Base-by-base conservation (phyloP, 2,329 filamentous ascomycete species). In the Calonectria leucothoes region DNA sequence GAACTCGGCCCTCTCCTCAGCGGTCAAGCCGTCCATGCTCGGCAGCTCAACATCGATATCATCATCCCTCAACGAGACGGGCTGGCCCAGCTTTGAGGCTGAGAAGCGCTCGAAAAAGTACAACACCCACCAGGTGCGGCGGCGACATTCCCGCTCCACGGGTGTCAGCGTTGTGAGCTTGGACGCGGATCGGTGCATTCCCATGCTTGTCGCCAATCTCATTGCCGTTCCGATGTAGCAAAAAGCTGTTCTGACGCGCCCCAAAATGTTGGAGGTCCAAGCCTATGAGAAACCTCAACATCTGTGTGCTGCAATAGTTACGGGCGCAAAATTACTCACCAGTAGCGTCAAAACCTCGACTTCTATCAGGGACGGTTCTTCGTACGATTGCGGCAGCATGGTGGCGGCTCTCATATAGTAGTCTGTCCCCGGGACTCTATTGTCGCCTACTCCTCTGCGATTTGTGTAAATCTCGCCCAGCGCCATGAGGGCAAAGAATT, bases 381-480 rank as follows among this genome's bases (percentile, higher is more conserved):
- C 86, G 14, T 84, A 85, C 0, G 84, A 76, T 23, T 87, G 83
- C n/a, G 85, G 85, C 15, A 86, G 79, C 25, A 87, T 59, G 2
- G 81, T 82, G 66, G 87, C 81, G 0, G 86, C 82, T 8, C 81
- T 80, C 4, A 86, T 81, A 75, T 87, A 88, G 57, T 87, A 88
- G 0, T 83, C 82, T 1, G 85, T 86, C 0, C 86, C 86, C 0
- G 86, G 86, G 1, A 88, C 85, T 0, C 71, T 75, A 2, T 76
- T 79, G 14, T 69, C 82, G 71, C 76, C 80, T 0, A 79, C 76
- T 0, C 78, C 77, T 2, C 83, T 82, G 1, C 85, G 78, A 63
- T 85, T 84, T 0, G 86, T 86, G 70, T 87, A 88, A 3, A 86
- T 85, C 64, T 88, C 85, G 0, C 86, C 86, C 49, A 88, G 81